These are phyloP conservation scores for Rhizoclosmatium globosum DNA, from an alignment of 192 early-diverging fungal species.

Conservation along the genomic window DNA sequence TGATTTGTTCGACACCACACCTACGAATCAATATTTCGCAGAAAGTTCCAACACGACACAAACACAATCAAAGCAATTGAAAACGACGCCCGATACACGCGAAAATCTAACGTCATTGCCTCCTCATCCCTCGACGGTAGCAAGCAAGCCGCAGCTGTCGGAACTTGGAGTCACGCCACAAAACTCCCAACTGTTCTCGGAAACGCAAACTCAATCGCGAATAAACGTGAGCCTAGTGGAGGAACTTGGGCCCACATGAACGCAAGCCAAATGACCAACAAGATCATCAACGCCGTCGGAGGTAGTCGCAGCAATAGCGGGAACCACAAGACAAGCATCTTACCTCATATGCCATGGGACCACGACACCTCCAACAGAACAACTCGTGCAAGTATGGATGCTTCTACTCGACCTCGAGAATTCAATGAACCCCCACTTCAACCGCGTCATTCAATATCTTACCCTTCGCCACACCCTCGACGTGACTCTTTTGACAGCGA, in stretches of 20 bases:
- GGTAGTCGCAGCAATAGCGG: not conserved
- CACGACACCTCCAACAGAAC: not conserved
- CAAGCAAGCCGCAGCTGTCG: slow-evolving; percentile 2
- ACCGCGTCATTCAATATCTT: not conserved
- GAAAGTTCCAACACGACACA: not conserved
- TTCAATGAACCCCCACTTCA: not conserved
- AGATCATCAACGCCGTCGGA: not conserved
- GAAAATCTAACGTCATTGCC: slow-evolving; percentile 8
- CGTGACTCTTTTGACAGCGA: no score
- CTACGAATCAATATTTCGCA: no score
- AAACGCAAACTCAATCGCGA: not conserved
- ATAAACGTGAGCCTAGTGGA: not conserved
- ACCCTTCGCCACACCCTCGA: no score
- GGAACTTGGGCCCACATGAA: not conserved
- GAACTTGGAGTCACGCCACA: slow-evolving; percentile 13
- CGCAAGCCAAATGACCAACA: not conserved
- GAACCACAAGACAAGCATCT: not conserved
- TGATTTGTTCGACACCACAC: no score
- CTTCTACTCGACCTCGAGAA: not conserved
- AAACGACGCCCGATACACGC: not conserved
- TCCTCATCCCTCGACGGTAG: slow-evolving; percentile 1
- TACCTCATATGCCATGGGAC: not conserved
- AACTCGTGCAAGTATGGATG: not conserved
- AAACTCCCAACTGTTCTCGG: not conserved
- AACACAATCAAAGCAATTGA: not conserved